Evolutionary conservation across 352 stramenopile genomes (phyloP).

Genomic region (Globisporangium splendens): DNA sequence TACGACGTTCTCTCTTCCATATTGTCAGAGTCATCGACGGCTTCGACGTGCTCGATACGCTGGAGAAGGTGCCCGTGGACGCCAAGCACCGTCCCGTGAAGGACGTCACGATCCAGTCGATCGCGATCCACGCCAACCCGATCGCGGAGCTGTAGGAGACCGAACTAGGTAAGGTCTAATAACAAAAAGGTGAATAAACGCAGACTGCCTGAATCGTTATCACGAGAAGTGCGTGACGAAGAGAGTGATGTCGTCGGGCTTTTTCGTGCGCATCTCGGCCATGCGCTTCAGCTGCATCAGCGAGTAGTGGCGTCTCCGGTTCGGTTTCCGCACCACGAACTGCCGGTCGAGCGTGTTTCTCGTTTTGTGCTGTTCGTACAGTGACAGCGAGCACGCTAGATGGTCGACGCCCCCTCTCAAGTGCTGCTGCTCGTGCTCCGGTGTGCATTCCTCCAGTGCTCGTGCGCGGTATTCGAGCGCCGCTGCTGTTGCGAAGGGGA

Average conservation of each 20-base stretch:
- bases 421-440: not conserved
- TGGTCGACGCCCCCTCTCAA: conserved; percentile 30
- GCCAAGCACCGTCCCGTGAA: conserved; percentile 88
- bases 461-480: conserved; percentile 59
- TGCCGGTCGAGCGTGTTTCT: conserved; percentile 56
- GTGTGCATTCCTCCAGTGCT: conserved; percentile 35
- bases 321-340: conserved; percentile 39
- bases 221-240: conserved; percentile 57
- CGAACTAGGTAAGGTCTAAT: not conserved
- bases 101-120: conserved; percentile 83
- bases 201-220: not conserved
- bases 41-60: conserved; percentile 95
- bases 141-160: conserved; percentile 64
- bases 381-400: conserved; percentile 39
- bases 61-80: conserved; percentile 93
- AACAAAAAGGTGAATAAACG: conserved; percentile 1
- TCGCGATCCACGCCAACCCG: conserved; percentile 93
- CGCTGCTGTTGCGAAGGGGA: conserved; percentile 65
- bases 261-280: conserved; percentile 70
- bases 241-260: conserved; percentile 78
- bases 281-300: conserved; percentile 69
- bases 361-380: conserved; percentile 45
- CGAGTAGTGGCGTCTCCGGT: conserved; percentile 64
- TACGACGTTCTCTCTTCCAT: not conserved
- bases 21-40: conserved; percentile 90